Conservation (phyloP, 2,329 filamentous ascomycete species). For the Beauveria pseudobassiana region DNA sequence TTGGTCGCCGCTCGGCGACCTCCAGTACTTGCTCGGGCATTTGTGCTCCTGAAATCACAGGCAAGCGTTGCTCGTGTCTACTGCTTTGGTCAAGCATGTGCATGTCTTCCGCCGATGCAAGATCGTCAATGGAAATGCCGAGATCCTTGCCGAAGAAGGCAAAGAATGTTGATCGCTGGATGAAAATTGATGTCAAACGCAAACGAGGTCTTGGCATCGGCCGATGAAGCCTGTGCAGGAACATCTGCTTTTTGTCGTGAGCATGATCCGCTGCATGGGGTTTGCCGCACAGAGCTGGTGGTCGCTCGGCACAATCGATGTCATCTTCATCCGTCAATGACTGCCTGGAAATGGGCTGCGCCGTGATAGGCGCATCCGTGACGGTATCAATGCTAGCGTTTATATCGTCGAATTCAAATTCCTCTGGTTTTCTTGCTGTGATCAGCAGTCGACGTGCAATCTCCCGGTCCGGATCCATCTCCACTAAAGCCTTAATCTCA, state of each 20-base stretch:
- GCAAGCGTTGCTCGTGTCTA: background rate
- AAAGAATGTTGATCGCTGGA: constrained; percentile 1
- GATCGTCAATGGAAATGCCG: background rate
- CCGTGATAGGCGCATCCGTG: background rate
- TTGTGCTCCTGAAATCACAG: background rate
- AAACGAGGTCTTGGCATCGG: background rate
- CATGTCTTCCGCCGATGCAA: background rate
- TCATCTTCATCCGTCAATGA: background rate
- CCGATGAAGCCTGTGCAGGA: background rate
- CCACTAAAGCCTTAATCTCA: constrained; percentile 10
- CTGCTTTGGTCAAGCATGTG: background rate
- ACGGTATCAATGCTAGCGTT: background rate
- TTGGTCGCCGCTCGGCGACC: background rate
- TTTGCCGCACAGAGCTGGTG: background rate
- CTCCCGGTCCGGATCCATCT: constrained; percentile 5
- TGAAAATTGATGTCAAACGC: background rate
- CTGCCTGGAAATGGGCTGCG: background rate
- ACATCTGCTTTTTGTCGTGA: background rate
- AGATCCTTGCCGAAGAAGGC: background rate
- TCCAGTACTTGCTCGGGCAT: background rate
- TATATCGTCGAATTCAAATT: constrained; percentile 1
- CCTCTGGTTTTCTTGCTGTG: constrained; percentile 1
- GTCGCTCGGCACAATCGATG: background rate
- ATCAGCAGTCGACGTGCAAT: constrained; percentile 6
- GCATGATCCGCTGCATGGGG: background rate